Conservation (phyloP, 176 grass and related monocot species). For the Aegilops longissima region DNA sequence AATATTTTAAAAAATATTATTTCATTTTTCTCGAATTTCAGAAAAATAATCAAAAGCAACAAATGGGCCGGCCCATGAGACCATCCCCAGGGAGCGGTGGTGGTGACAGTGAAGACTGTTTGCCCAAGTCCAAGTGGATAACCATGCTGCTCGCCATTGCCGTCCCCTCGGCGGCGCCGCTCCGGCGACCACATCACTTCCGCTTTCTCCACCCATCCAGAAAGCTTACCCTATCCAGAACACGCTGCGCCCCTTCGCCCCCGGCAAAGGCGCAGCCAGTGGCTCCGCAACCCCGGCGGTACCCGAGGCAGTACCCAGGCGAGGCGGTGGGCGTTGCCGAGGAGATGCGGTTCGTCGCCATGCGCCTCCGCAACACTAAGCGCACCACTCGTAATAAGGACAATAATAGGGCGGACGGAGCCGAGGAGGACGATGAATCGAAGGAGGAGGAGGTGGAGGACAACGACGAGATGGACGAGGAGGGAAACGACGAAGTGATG, state of each 20-base stretch:
- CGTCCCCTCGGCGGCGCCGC: slow-evolving; percentile 15
- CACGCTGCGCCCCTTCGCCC: slow-evolving; percentile 41
- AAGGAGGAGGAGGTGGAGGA: neutral
- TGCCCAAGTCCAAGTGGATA: slow-evolving; percentile 30
- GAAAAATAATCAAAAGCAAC: no score
- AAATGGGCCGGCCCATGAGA: no score
- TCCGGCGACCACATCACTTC: neutral
- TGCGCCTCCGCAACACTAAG: slow-evolving; percentile 69
- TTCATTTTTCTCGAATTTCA: no score
- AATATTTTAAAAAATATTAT: no score
- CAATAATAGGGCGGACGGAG: neutral
- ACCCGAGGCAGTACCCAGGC: slow-evolving; percentile 59
- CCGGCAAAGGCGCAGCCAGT: neutral
- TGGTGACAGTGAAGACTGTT: neutral
- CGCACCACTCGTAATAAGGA: slow-evolving; percentile 30
- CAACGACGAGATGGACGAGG: neutral
- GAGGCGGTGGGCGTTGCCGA: slow-evolving; percentile 78
- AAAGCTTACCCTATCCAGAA: slow-evolving; percentile 25
- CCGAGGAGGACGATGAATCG: neutral
- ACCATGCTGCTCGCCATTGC: slow-evolving; percentile 41
- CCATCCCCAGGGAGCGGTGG: no score
- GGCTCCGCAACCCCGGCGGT: slow-evolving; percentile 28
- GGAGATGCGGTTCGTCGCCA: slow-evolving; percentile 98
- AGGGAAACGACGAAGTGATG: neutral
- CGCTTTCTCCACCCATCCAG: neutral